A percentile compares a stretch with the other conserved stretches of the same genome.
Conservation (phyloP, 1,284 basidiomycete genomes). For the Pseudozyma tsukubaensis region DNA sequence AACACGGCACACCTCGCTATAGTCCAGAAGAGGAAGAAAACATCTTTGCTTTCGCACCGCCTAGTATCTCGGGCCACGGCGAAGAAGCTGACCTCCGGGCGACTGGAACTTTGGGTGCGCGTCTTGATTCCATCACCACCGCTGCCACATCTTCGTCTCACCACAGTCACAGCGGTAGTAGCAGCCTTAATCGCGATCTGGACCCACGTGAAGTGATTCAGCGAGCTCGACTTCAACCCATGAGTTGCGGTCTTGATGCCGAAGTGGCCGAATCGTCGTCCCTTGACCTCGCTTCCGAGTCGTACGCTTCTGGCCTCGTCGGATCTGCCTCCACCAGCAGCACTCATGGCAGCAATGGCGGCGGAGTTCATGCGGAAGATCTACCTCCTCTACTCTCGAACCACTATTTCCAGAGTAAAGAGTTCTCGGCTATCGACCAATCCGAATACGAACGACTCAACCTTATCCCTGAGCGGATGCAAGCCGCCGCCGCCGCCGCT, state of each 20-base stretch:
- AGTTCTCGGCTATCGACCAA: constrained; percentile 11
- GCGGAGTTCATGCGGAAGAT: constrained; percentile 29
- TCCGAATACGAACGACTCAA: constrained; percentile 36
- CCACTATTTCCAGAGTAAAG: constrained; percentile 40
- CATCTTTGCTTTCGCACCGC: constrained; percentile 39
- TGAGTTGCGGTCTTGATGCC: constrained; percentile 39
- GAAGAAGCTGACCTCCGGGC: background rate
- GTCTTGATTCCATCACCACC: constrained; percentile 23
- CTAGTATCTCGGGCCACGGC: constrained; percentile 18
- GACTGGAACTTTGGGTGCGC: background rate
- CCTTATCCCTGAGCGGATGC: constrained; percentile 29
- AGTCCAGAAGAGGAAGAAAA: constrained; percentile 24
- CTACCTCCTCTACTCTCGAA: constrained; percentile 42
- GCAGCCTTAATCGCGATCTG: constrained; percentile 26
- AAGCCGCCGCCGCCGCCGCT: constrained; percentile 18
- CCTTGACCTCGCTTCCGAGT: constrained; percentile 11
- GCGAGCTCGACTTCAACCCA: constrained; percentile 18
- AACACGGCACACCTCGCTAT: background rate
- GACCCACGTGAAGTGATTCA: constrained; percentile 38
- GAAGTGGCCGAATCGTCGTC: constrained; percentile 16
- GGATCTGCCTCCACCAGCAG: background rate
- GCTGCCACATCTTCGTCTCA: background rate
- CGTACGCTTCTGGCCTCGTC: background rate
- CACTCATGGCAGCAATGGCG: background rate
- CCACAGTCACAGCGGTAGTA: background rate